These are phyloP conservation scores for Leavenworthia alabamica DNA, from an alignment of 345 rosid species.

Conservation along the genomic window DNA sequence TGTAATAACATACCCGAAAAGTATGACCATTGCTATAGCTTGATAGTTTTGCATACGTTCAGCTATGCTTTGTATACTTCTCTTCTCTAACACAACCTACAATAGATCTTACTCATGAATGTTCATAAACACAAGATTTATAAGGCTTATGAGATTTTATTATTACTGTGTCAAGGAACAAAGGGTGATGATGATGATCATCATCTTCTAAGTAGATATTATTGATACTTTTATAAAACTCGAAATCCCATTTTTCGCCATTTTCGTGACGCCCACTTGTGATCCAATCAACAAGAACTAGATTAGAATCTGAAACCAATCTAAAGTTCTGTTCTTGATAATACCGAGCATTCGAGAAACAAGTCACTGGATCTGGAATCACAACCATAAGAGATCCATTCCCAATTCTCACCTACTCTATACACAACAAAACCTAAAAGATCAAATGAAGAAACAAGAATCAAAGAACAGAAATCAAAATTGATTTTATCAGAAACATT, in stretches of 20 bases:
- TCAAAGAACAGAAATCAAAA: not conserved
- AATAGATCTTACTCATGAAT: not conserved
- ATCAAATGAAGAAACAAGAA: not conserved
- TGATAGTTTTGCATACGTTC: constrained; percentile 74
- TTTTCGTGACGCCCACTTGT: constrained; percentile 90
- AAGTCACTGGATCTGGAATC: constrained; percentile 90
- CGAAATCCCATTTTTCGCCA: constrained; percentile 91
- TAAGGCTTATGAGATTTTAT: not conserved
- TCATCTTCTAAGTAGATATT: constrained; percentile 46
- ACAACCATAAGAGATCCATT: constrained; percentile 55
- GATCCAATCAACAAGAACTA: constrained; percentile 86
- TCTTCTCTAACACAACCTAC: constrained; percentile 68
- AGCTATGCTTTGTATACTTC: constrained; percentile 36
- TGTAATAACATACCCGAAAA: constrained; percentile 49
- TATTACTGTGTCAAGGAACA: constrained; percentile 75
- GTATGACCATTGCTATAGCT: constrained; percentile 74
- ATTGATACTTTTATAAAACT: constrained; percentile 78
- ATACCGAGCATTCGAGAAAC: constrained; percentile 83
- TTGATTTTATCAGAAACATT: constrained; percentile 15
- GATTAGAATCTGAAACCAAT: constrained; percentile 54
- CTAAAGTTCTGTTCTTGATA: constrained; percentile 78
- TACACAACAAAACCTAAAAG: constrained; percentile 24
- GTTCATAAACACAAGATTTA: too few relatives aligned
- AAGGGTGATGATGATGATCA: too few relatives aligned
- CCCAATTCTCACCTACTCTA: constrained; percentile 80